Evolutionary conservation across 495 filamentous ascomycete genomes (phyloP).

Genomic region (Xylaria flabelliformis): DNA sequence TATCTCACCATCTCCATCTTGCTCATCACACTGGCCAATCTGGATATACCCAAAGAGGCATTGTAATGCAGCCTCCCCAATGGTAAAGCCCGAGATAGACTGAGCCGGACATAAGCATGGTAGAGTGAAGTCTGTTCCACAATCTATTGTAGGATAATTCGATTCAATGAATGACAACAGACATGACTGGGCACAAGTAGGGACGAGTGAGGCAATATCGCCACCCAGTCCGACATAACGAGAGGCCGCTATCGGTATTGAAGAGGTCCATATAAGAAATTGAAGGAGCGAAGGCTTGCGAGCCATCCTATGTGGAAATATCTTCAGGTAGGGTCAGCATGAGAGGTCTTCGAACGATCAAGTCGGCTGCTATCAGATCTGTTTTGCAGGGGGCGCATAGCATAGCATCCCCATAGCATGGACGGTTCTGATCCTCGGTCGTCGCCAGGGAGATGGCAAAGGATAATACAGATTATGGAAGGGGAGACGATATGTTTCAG

Average conservation of each 20-base stretch:
- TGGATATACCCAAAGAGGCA: constrained; percentile 61
- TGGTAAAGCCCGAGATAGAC: constrained; percentile 66
- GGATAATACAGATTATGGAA: constrained; percentile 16
- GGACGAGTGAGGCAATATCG: constrained; percentile 59
- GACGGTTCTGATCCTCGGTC: constrained; percentile 9
- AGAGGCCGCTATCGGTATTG: constrained; percentile 35
- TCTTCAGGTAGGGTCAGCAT: constrained; percentile 44
- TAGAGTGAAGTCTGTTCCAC: constrained; percentile 57
- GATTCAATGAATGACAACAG: constrained; percentile 64
- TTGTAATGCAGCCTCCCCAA: constrained; percentile 71
- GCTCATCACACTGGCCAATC: constrained; percentile 48
- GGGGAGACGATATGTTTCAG: constrained; percentile 28
- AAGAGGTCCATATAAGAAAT: constrained; percentile 46
- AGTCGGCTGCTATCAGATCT: constrained; percentile 30
- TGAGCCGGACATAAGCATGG: constrained; percentile 67
- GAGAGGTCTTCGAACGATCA: constrained; percentile 24
- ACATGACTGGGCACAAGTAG: constrained; percentile 69
- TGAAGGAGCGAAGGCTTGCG: constrained; percentile 40
- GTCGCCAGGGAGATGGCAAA: constrained; percentile 19
- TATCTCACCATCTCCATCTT: constrained; percentile 46
- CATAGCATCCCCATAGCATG: constrained; percentile 26
- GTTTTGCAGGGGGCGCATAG: constrained; percentile 31
- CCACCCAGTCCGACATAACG: constrained; percentile 45
- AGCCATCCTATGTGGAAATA: constrained; percentile 54
- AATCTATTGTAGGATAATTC: constrained; percentile 60